A percentile compares a stretch with the other conserved stretches of the same genome.
These are phyloP conservation scores for Elaeagnus macrophylla DNA, from an alignment of 306 rosid species.

Conservation along the genomic window DNA sequence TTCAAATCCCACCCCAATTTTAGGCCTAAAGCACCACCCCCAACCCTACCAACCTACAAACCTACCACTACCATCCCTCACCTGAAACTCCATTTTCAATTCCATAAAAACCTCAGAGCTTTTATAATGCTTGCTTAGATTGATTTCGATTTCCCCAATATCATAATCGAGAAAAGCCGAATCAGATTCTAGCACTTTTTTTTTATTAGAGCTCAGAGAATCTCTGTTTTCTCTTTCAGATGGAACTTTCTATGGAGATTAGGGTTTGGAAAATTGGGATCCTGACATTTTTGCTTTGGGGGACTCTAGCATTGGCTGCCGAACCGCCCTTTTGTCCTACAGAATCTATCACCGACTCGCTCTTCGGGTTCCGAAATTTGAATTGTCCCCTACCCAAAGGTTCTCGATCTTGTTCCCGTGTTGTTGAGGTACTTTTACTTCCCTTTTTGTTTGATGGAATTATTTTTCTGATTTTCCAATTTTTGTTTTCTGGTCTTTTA, in stretches of 20 bases:
- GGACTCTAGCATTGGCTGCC: slow-evolving; percentile 29
- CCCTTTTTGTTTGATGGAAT: too few relatives aligned
- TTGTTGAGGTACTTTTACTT: slow-evolving; percentile 46
- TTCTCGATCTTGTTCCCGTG: slow-evolving; percentile 40
- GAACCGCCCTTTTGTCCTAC: slow-evolving; percentile 39
- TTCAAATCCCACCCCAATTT: too few relatives aligned
- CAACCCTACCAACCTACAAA: too few relatives aligned
- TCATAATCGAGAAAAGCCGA: too few relatives aligned
- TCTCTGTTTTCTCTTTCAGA: not conserved
- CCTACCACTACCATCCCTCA: too few relatives aligned
- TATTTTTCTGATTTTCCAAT: not conserved
- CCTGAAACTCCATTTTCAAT: too few relatives aligned
- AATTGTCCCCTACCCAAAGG: slow-evolving; percentile 31
- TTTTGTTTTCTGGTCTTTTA: not conserved
- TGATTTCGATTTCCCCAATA: too few relatives aligned
- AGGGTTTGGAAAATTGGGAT: slow-evolving; percentile 45
- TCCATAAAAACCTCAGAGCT: too few relatives aligned
- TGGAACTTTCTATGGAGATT: slow-evolving; percentile 32
- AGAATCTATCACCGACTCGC: slow-evolving; percentile 36
- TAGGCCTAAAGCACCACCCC: too few relatives aligned
- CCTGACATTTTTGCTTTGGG: slow-evolving; percentile 32
- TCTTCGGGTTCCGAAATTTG: slow-evolving; percentile 39
- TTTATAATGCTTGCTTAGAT: too few relatives aligned
- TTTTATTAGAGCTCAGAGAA: too few relatives aligned
- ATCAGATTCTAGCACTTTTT: too few relatives aligned